Base-by-base conservation (phyloP, 202 grass and related monocot genomes). In the Carex arenaria region DNA sequence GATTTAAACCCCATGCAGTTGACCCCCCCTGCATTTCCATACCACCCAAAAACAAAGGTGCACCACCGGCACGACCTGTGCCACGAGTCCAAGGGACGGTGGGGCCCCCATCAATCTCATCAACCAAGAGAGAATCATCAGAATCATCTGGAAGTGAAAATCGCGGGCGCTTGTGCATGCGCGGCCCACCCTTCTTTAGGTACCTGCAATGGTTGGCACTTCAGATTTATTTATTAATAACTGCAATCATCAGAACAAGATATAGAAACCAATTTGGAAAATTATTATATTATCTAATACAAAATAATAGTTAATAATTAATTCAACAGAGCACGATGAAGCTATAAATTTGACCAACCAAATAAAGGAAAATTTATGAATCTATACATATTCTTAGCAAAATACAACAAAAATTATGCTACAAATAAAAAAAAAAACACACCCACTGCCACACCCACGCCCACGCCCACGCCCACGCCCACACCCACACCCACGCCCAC, bases 81-180 rank as follows among this genome's bases (percentile, higher is more conserved):
- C 85, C 78, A 60, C 97, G 89, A 83, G 84, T 88, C 97, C 97
- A 99, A 82, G 93, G 93, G 79, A 89, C 85, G 64, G 89, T 87
- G 81, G 91, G 89, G 23, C 93, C 86, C 61, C 94, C 87, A 64
- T 99, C 93, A 4, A 91, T 87, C 63, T 99, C 97, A 61, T 99
- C 93, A 78, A 99, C 97, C 83, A 99, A 91, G 84, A 99, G 97
- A 84, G 97, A 99, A 85, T 99, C 97, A 83, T 99, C 97, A 72
- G 97, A 94, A 85, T 99, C 97, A 40, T 99, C 93, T 84, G 97
- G 97, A 79, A 99, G 67, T 51, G 97, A 85, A 15, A 92, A 89
- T 43, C 93, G 85, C 40, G 85, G 55, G 11, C 93, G 89, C 66
- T 95, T 99, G 83, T 96, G 93, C 80, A 96, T 91, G 75, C 97